These are phyloP conservation scores for Chloris gayana DNA, from an alignment of 176 grass and related monocot genomes.

Conservation along the genomic window DNA sequence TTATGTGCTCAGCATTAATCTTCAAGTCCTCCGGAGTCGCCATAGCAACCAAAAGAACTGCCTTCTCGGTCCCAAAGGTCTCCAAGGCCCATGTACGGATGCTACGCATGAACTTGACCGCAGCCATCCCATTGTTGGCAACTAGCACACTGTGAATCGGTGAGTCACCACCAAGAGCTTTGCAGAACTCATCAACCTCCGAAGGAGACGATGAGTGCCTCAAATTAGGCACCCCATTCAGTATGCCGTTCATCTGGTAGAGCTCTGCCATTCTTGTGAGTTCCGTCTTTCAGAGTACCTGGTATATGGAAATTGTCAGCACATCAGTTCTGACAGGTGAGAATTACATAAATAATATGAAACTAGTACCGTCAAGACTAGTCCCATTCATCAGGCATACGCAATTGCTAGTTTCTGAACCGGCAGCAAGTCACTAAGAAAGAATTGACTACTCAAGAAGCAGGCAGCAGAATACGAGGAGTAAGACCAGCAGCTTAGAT, in stretches of 20 bases:
- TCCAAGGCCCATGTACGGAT: constrained; percentile 84
- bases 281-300: constrained; percentile 48
- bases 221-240: constrained; percentile 45
- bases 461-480: constrained; percentile 4
- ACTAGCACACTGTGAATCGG: constrained; percentile 91
- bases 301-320: constrained; percentile 22
- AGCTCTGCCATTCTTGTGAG: constrained; percentile 49
- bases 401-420: not conserved
- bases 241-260: constrained; percentile 44
- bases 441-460: not conserved
- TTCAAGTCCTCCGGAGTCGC: constrained; percentile 95
- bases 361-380: constrained; percentile 5
- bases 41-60: constrained; percentile 94
- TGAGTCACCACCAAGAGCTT: constrained; percentile 67
- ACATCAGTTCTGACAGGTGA: not conserved
- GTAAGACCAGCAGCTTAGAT: not conserved
- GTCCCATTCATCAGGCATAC: not conserved
- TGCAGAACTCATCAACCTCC: constrained; percentile 77
- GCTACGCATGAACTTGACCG: constrained; percentile 96
- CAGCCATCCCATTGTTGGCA: constrained; percentile 99
- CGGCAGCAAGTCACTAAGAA: not conserved
- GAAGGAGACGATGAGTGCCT: constrained; percentile 54
- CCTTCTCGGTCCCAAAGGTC: constrained; percentile 91
- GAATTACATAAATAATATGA: not conserved
- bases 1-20: constrained; percentile 98